These are phyloP conservation scores for Calonectria montana DNA, from an alignment of 2,329 filamentous ascomycete species.

Conservation along the genomic window DNA sequence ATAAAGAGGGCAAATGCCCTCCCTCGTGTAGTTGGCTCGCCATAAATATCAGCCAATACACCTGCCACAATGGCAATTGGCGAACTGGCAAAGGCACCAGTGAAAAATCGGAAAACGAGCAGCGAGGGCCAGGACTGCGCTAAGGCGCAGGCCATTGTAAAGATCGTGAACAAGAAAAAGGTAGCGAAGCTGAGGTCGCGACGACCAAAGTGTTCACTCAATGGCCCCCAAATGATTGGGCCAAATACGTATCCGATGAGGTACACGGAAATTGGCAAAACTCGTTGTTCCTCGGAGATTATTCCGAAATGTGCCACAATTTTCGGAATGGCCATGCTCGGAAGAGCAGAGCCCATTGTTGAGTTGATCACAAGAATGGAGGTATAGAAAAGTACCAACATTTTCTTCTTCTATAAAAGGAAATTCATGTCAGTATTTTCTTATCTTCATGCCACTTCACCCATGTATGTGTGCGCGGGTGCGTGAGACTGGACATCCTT, in stretches of 20 bases:
- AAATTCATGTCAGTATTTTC: neutral
- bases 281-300: constrained; percentile 56
- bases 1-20: constrained; percentile 73
- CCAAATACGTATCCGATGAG: constrained; percentile 73
- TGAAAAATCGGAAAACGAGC: constrained; percentile 66
- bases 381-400: constrained; percentile 63
- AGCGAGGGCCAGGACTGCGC: constrained; percentile 64
- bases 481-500: constrained; percentile 20
- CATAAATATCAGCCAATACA: constrained; percentile 75
- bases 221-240: constrained; percentile 71
- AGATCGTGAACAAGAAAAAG: constrained; percentile 61
- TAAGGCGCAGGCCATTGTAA: constrained; percentile 67
- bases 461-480: too few species aligned
- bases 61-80: constrained; percentile 72
- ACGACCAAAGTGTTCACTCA: constrained; percentile 74
- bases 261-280: constrained; percentile 72
- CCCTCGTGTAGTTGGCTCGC: constrained; percentile 61
- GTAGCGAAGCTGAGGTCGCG: constrained; percentile 57
- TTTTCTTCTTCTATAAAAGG: constrained; percentile 61
- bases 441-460: too few species aligned
- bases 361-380: constrained; percentile 74
- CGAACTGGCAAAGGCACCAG: constrained; percentile 65
- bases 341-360: constrained; percentile 73
- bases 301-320: constrained; percentile 69
- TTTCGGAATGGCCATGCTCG: constrained; percentile 70